Conservation (phyloP, 2,329 filamentous ascomycete species). For the Neonectria sp. region DNA sequence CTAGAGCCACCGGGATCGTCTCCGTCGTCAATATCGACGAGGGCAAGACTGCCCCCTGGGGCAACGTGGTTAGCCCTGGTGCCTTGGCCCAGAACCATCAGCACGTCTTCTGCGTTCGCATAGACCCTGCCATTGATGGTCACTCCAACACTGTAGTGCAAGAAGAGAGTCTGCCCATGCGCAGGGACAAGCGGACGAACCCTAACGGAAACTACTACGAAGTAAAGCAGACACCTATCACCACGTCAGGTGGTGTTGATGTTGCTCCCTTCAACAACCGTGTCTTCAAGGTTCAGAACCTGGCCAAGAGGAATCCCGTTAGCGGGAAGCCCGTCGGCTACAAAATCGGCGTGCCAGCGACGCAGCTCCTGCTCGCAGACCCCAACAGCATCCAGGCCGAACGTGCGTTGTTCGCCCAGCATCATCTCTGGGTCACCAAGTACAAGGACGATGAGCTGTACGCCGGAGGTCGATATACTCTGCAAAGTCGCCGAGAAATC, state of each 20-base stretch:
- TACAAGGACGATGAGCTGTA: slow-evolving; percentile 63
- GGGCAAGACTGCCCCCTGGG: slow-evolving; percentile 69
- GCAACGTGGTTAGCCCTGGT: slow-evolving; percentile 73
- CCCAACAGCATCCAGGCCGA: slow-evolving; percentile 56
- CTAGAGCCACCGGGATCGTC: slow-evolving; percentile 60
- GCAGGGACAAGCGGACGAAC: slow-evolving; percentile 58
- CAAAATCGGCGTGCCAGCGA: slow-evolving; percentile 60
- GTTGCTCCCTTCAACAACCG: slow-evolving; percentile 65
- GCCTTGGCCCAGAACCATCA: slow-evolving; percentile 77
- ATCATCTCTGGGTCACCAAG: slow-evolving; percentile 63
- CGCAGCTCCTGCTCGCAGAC: slow-evolving; percentile 59
- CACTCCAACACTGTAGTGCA: slow-evolving; percentile 67
- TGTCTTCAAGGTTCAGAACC: slow-evolving; percentile 66
- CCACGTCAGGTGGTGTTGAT: slow-evolving; percentile 62
- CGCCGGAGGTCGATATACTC: slow-evolving; percentile 59
- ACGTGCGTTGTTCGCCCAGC: slow-evolving; percentile 59
- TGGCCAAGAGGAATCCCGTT: slow-evolving; percentile 57
- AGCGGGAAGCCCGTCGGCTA: slow-evolving; percentile 64
- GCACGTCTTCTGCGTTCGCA: slow-evolving; percentile 74
- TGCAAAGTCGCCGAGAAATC: slow-evolving; percentile 55
- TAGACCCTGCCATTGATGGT: slow-evolving; percentile 75
- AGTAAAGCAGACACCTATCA: slow-evolving; percentile 62
- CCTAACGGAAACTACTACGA: slow-evolving; percentile 63
- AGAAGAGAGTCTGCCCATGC: slow-evolving; percentile 60
- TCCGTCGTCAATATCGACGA: slow-evolving; percentile 64